Percentiles rank a stretch among this genome's conserved stretches.
These are phyloP conservation scores for Talaromyces ruber DNA, from an alignment of 495 filamentous ascomycete genomes.

Conservation along the genomic window DNA sequence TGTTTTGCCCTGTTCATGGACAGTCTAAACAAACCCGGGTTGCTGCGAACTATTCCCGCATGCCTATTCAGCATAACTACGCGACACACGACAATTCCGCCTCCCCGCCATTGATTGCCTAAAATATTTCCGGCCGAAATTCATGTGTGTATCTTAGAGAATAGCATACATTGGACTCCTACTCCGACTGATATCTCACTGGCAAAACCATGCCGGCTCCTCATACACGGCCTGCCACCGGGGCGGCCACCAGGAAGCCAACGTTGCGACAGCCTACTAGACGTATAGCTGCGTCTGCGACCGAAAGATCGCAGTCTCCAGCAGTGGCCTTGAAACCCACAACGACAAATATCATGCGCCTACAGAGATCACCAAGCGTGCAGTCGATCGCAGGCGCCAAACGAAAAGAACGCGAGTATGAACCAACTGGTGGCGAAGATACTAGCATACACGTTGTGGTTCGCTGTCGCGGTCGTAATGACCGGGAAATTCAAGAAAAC, in stretches of 20 bases:
- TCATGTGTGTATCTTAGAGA: not conserved
- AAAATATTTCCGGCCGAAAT: not conserved
- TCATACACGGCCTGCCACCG: conserved; percentile 38
- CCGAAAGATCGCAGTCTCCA: conserved; percentile 51
- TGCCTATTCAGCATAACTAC: conserved; percentile 1
- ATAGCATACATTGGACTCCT: not conserved
- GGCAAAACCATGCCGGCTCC: conserved; percentile 1
- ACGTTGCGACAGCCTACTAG: conserved; percentile 47
- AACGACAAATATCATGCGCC: conserved; percentile 33
- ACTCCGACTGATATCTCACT: not conserved
- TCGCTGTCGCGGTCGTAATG: conserved; percentile 83
- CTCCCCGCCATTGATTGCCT: not conserved
- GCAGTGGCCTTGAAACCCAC: conserved; percentile 48
- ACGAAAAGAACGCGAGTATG: conserved; percentile 77
- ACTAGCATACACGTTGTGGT: conserved; percentile 98
- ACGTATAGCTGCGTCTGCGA: conserved; percentile 21
- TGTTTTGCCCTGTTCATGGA: conserved; percentile 23
- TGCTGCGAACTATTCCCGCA: conserved; percentile 16
- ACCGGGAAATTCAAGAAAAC: conserved; percentile 86
- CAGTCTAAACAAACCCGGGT: conserved; percentile 13
- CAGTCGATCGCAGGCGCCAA: conserved; percentile 46
- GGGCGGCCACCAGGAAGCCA: conserved; percentile 42
- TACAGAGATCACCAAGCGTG: conserved; percentile 29
- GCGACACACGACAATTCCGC: not conserved
- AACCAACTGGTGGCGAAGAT: conserved; percentile 63